Conservation (phyloP, 1,284 basidiomycete genomes). For the Sporisorium scitamineum region DNA sequence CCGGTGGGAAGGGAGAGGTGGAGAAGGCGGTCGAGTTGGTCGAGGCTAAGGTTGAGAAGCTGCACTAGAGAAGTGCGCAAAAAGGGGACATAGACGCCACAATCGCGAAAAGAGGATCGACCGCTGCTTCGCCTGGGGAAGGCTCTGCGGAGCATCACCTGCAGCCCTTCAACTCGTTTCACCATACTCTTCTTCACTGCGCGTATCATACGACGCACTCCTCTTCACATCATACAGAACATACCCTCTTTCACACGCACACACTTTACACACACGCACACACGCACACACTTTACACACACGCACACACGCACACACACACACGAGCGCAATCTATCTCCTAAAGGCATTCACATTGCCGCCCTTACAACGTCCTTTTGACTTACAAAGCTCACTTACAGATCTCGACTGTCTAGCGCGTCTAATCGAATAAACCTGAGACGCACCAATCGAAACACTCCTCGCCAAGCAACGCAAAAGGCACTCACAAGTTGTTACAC, state of each 20-base stretch:
- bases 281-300: not conserved
- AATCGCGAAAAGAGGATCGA: too few relatives aligned
- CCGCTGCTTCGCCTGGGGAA: too few relatives aligned
- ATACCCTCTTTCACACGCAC: not conserved
- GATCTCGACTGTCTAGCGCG: not conserved
- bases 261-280: not conserved
- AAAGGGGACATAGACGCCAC: too few relatives aligned
- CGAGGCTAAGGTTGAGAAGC: conserved; percentile 40
- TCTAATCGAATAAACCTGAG: not conserved
- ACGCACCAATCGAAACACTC: too few relatives aligned
- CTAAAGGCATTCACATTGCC: not conserved
- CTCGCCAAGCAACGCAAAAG: too few relatives aligned
- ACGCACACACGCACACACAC: not conserved
- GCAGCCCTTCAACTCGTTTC: too few relatives aligned
- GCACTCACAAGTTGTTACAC: not conserved
- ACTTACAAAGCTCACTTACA: not conserved
- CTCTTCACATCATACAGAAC: too few relatives aligned
- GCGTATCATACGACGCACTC: too few relatives aligned
- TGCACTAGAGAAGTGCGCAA: conserved; percentile 9
- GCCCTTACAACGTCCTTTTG: not conserved
- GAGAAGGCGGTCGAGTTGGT: conserved; percentile 22
- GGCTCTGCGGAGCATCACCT: too few relatives aligned
- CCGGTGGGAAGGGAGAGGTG: not conserved
- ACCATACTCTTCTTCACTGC: too few relatives aligned
- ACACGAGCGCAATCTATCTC: too few relatives aligned